phyloP scores from a whole-genome alignment of 345 rosid species.

The Eucalyptus cladocalyx region DNA sequence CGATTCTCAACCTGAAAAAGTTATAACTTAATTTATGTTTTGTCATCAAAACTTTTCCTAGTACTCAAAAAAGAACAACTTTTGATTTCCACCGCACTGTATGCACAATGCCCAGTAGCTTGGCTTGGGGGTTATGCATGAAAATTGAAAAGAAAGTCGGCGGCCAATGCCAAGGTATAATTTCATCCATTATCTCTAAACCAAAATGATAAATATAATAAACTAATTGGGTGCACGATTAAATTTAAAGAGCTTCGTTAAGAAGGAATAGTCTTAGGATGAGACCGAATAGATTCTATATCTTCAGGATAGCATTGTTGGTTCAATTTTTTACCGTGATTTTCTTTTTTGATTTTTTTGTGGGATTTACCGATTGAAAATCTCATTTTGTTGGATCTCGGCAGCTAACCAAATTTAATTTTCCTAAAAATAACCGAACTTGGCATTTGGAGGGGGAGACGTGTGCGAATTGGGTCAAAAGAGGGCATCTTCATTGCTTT shows the following conservation, averaged over 20 bases:
- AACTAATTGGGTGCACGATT: neutral
- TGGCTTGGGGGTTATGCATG: neutral
- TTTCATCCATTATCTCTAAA: neutral
- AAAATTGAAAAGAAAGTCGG: neutral
- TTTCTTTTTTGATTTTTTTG: neutral
- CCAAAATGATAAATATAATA: neutral
- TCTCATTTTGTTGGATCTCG: neutral
- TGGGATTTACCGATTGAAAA: neutral
- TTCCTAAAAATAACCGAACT: no score
- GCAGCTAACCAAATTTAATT: neutral
- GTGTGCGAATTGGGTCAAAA: neutral
- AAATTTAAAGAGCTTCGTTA: neutral
- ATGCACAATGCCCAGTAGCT: neutral
- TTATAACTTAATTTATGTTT: neutral
- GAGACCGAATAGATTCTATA: neutral
- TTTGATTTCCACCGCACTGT: neutral
- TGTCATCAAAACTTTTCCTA: neutral
- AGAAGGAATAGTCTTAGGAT: neutral
- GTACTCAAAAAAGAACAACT: neutral
- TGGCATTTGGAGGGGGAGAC: neutral
- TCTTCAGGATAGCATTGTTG: fast-evolving
- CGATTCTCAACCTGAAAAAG: neutral
- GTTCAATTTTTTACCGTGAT: neutral
- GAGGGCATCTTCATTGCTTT: neutral
- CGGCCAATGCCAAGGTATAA: neutral